phyloP scores from a whole-genome alignment of 2,329 filamentous ascomycete genomes.

The Boeremia lycopersici region DNA sequence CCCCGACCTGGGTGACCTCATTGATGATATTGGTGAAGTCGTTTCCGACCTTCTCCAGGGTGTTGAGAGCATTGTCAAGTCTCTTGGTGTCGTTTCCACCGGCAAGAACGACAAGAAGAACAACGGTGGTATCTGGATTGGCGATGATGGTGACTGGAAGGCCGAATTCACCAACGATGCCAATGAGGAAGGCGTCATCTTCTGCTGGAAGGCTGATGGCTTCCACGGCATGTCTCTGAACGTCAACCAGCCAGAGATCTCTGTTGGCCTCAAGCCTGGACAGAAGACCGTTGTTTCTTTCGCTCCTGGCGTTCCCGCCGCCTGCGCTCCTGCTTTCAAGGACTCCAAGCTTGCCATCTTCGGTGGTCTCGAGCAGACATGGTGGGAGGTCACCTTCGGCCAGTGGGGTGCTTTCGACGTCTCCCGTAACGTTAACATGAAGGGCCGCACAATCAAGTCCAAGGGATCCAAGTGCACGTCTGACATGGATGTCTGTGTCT shows the following conservation, averaged over 20 bases:
- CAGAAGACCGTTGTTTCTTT: constrained; percentile 48
- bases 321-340: constrained; percentile 48
- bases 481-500: constrained; percentile 53
- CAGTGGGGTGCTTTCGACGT: constrained; percentile 50
- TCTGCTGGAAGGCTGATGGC: constrained; percentile 45
- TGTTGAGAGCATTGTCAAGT: constrained; percentile 27
- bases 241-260: constrained; percentile 44
- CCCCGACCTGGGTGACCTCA: constrained; percentile 4
- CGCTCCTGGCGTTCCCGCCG: constrained; percentile 46
- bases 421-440: constrained; percentile 54
- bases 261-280: constrained; percentile 48
- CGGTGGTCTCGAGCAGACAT: constrained; percentile 53
- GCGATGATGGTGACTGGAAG: constrained; percentile 41
- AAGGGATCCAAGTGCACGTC: constrained; percentile 50
- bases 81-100: constrained; percentile 28
- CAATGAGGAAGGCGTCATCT: constrained; percentile 38
- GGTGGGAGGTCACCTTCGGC: constrained; percentile 53
- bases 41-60: constrained; percentile 26
- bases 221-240: constrained; percentile 48
- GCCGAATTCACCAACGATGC: constrained; percentile 46
- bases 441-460: constrained; percentile 48
- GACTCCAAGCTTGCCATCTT: constrained; percentile 41
- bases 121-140: constrained; percentile 46
- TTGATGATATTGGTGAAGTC: constrained; percentile 23
- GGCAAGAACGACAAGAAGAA: constrained; percentile 37